phyloP scores from a whole-genome alignment of 306 rosid species.

The Malus orientalis region DNA sequence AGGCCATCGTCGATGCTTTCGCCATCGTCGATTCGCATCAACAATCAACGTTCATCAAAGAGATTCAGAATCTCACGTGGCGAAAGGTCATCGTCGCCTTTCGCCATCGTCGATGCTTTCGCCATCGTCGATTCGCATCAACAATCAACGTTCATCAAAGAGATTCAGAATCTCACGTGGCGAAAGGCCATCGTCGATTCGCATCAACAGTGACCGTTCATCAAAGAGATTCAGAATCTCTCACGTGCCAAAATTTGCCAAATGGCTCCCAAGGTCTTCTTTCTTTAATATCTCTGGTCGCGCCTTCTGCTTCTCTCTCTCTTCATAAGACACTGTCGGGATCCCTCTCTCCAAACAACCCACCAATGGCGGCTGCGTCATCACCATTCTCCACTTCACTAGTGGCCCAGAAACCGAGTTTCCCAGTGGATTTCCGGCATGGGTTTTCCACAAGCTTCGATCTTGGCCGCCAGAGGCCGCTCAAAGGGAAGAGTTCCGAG shows the following conservation, averaged over 20 bases:
- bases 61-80: background rate
- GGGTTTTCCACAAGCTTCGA: conserved; percentile 17
- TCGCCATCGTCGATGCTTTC: too few species aligned
- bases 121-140: background rate
- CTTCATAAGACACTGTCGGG: background rate
- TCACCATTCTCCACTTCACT: conserved; percentile 4
- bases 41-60: background rate
- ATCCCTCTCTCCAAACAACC: background rate
- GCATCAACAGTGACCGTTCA: background rate
- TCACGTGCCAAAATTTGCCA: background rate
- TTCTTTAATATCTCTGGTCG: too few species aligned
- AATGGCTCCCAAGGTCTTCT: background rate
- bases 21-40: background rate
- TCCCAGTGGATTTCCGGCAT: conserved; percentile 2
- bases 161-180: background rate
- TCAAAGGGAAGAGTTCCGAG: conserved; percentile 12
- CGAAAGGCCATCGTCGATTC: background rate
- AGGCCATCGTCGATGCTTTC: background rate
- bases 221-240: background rate
- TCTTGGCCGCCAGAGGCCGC: background rate
- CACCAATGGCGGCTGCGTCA: conserved; percentile 14
- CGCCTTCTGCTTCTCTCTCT: too few species aligned
- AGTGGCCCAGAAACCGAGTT: conserved; percentile 3
- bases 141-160: background rate
- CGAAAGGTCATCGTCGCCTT: background rate